Percentiles rank a stretch among this genome's conserved stretches.
Conservation (phyloP, 148 eudicot genomes). For the Tetragonia tetragonoides region DNA sequence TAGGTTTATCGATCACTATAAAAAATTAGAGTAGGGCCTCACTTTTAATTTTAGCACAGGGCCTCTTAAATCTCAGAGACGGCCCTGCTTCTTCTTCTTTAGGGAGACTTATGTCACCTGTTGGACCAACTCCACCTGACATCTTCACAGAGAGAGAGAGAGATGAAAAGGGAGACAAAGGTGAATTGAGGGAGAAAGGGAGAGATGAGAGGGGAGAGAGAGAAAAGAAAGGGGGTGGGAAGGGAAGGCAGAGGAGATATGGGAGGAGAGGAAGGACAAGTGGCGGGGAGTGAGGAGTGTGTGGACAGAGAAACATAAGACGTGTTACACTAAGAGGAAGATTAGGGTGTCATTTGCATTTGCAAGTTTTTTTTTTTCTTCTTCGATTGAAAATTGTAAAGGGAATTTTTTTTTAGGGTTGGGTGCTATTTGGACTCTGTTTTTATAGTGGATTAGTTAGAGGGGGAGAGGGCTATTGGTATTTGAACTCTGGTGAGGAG, state of each 20-base stretch:
- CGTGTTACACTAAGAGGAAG: slow-evolving; percentile 5
- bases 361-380: background rate
- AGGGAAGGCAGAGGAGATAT: background rate
- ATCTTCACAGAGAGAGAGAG: slow-evolving; percentile 21
- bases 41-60: too few relatives aligned
- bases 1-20: too few relatives aligned
- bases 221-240: slow-evolving; percentile 4
- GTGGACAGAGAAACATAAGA: slow-evolving; percentile 5
- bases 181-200: background rate
- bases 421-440: too few relatives aligned
- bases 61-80: too few relatives aligned
- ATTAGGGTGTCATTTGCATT: background rate
- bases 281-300: slow-evolving; percentile 9
- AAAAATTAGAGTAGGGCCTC: too few relatives aligned
- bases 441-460: too few relatives aligned
- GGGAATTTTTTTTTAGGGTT: too few relatives aligned
- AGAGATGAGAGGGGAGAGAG: background rate
- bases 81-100: slow-evolving; percentile 20
- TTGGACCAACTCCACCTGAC: slow-evolving; percentile 54
- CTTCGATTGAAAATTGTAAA: too few relatives aligned
- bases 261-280: slow-evolving; percentile 6
- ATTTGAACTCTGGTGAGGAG: too few relatives aligned
- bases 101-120: slow-evolving; percentile 38
- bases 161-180: background rate
- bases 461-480: too few relatives aligned